Evolutionary conservation across 345 rosid species (phyloP).

Genomic region (Murraya koenigii): DNA sequence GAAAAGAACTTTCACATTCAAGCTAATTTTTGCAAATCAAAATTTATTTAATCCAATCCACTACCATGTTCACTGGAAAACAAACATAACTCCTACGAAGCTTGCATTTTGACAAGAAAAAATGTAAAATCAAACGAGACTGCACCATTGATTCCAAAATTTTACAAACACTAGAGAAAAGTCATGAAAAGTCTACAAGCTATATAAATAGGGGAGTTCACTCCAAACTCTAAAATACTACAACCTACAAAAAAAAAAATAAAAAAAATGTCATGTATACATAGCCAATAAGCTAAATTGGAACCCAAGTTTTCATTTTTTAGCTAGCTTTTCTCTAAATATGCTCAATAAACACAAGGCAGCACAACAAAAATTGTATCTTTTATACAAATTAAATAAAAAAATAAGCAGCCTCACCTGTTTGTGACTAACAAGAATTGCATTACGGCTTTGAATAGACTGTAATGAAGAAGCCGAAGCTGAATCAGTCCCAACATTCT

Average conservation of each 20-base stretch:
- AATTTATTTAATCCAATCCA: background rate
- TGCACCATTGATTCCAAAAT: background rate
- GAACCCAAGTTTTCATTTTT: background rate
- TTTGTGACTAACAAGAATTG: slow-evolving; percentile 85
- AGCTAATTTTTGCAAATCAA: background rate
- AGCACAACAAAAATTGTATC: background rate
- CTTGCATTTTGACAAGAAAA: background rate
- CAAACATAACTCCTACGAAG: background rate
- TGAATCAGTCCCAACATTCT: slow-evolving; percentile 32
- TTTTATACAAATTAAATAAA: background rate
- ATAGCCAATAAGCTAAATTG: background rate
- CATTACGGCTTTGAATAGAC: slow-evolving; percentile 57
- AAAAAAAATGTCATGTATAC: background rate
- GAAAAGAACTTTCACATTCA: slow-evolving; percentile 4
- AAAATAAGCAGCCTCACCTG: slow-evolving; percentile 47
- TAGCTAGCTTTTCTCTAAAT: background rate
- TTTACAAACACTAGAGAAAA: background rate
- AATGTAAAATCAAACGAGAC: background rate
- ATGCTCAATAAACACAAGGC: background rate
- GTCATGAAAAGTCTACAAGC: background rate
- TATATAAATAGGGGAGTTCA: background rate
- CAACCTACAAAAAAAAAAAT: too few species aligned
- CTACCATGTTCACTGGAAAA: background rate
- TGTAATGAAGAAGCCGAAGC: slow-evolving; percentile 14
- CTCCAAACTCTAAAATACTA: background rate